phyloP scores from a whole-genome alignment of 345 rosid genomes.

The Clausena lansium region DNA sequence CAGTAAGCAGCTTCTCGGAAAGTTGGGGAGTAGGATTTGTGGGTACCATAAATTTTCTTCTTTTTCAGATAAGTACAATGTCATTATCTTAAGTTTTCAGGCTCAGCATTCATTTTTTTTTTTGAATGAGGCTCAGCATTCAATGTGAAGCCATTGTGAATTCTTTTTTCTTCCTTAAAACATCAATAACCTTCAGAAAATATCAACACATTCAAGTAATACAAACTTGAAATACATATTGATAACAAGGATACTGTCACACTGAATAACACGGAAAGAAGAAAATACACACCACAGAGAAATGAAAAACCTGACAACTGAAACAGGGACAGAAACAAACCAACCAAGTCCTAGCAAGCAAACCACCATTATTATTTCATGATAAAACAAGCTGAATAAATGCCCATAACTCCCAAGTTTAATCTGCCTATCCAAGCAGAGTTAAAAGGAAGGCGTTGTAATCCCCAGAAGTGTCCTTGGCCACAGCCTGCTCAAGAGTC shows the following conservation, averaged over 20 bases:
- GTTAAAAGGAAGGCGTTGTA: conserved; percentile 52
- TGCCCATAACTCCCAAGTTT: background rate
- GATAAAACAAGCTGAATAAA: background rate
- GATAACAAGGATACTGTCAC: background rate
- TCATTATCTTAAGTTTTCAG: too few relatives aligned
- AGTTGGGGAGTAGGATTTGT: too few relatives aligned
- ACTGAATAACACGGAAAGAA: background rate
- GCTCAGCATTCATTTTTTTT: too few relatives aligned
- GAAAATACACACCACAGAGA: background rate
- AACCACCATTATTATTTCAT: background rate
- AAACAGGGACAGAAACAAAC: conserved; percentile 2
- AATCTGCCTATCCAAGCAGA: conserved; percentile 47
- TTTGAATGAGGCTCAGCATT: too few relatives aligned
- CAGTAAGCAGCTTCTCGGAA: too few relatives aligned
- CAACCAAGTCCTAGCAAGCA: background rate
- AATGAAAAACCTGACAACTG: background rate
- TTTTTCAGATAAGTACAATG: too few relatives aligned
- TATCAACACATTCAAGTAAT: background rate
- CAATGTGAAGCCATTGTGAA: too few relatives aligned
- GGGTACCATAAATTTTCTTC: background rate
- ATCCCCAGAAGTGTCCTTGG: conserved; percentile 58
- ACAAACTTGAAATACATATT: background rate
- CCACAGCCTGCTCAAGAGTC: conserved; percentile 46
- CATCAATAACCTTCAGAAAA: background rate
- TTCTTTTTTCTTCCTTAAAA: background rate